Evolutionary conservation across 257 asterid genomes (phyloP), one percentile per base, ranked within the genome.

Genomic region (Nicotiana tabacum): DNA sequence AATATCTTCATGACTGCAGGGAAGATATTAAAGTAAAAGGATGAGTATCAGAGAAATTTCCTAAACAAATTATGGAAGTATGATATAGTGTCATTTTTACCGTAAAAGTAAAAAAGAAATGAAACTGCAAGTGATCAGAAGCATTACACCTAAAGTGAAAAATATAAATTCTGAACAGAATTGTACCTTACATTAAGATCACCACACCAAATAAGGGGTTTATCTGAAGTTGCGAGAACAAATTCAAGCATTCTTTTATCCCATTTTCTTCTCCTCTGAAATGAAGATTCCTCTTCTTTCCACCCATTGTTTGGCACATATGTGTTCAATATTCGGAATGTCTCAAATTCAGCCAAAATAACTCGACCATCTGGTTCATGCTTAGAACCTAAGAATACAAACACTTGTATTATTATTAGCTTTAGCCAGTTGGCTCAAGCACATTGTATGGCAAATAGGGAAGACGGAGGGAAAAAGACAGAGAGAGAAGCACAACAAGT

Each of bases 221-320:
- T 94, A 89, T 92, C 94, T 46, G 94, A 90, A 80, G 61, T 89
- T 89, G 85, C 88, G 53, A 86, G 77, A 77, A 95, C 94, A 90
- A 90, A 94, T 66, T 92, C 98, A 84, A 91, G 85, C 87, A 95
- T 90, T 91, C 97, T 91, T 88, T 95, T 92, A 87, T 95, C 99
- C 99, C 99, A 95, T 87, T 95, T 94, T 92, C 99, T 91, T 90
- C 99, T 92, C 91, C 99, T 94, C 77, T 72, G 95, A 84, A 95
- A 95, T 29, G 98, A 91, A 66, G 93, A 82, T 82, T 92, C 97
- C 86, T 95, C 99, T 7, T 95, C 99, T 85, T 94, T 95, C 99
- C 98, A 95, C 84, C 98, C 99, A 86, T 95, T 95, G 86, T 95
- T 94, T 78, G 99, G 99, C 83, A 87, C 97, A 77, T 95, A 95